Percentiles rank a stretch among this genome's conserved stretches.
These are phyloP conservation scores for Euclidium syriacum DNA, from an alignment of 345 rosid genomes.

Conservation along the genomic window DNA sequence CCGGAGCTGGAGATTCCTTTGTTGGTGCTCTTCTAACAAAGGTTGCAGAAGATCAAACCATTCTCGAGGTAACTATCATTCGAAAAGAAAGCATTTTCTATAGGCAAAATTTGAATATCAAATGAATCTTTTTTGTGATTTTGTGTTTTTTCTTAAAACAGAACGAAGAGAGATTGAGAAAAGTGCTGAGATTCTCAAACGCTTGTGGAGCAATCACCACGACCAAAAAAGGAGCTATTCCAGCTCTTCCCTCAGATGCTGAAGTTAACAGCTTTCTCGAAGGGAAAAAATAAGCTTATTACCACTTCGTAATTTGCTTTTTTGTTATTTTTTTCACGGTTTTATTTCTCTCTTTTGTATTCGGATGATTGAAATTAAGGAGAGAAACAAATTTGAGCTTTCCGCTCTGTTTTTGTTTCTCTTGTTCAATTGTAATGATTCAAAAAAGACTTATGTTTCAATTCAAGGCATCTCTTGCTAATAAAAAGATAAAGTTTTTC, in stretches of 20 bases:
- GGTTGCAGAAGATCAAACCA: conserved; percentile 70
- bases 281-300: conserved; percentile 27
- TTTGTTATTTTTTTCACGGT: neutral
- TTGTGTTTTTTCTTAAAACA: conserved; percentile 18
- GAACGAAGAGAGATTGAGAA: conserved; percentile 76
- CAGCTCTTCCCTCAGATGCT: conserved; percentile 71
- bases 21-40: conserved; percentile 80
- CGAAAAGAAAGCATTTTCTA: neutral
- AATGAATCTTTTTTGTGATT: too few relatives aligned
- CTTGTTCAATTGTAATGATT: conserved; percentile 22
- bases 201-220: conserved; percentile 99
- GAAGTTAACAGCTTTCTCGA: conserved; percentile 49
- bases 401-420: conserved; percentile 13
- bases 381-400: conserved; percentile 36
- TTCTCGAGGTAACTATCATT: conserved; percentile 60
- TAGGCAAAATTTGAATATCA: too few relatives aligned
- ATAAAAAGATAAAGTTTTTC: conserved; percentile 6
- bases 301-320: conserved; percentile 14
- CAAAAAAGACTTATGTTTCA: conserved; percentile 3
- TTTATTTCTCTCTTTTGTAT: conserved; percentile 8
- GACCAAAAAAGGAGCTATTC: conserved; percentile 96
- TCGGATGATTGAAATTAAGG: neutral
- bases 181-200: conserved; percentile 65
- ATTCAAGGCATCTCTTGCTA: conserved; percentile 17
- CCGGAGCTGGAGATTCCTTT: conserved; percentile 98